Conservation (phyloP, 1,139 yeast species). For the Arxiozyma bovina region DNA sequence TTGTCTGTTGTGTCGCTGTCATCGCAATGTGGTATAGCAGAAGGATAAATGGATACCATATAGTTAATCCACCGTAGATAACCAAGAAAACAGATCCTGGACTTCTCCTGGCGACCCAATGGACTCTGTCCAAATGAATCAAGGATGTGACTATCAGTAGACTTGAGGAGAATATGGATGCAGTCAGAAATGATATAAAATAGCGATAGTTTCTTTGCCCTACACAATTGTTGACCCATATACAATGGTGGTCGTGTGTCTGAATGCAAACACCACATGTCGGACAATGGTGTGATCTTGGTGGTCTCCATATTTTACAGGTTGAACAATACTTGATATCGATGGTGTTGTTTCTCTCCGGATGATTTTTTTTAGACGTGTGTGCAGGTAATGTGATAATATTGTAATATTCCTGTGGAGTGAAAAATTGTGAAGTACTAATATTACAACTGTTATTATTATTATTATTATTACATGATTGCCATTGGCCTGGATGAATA, state of each 20-base stretch:
- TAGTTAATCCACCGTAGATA: constrained; percentile 38
- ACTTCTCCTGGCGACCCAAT: constrained; percentile 18
- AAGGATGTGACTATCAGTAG: constrained; percentile 24
- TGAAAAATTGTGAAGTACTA: constrained; percentile 35
- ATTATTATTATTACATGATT: constrained; percentile 26
- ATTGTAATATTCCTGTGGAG: constrained; percentile 60
- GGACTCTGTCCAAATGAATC: constrained; percentile 18
- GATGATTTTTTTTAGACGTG: not conserved
- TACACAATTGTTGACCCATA: constrained; percentile 71
- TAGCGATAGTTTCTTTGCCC: constrained; percentile 62
- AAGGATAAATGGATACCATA: constrained; percentile 49
- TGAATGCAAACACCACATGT: constrained; percentile 53
- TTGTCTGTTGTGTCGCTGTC: constrained; percentile 53
- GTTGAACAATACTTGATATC: constrained; percentile 48
- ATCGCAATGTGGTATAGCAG: constrained; percentile 46
- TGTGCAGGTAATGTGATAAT: constrained; percentile 45
- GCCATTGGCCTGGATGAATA: constrained; percentile 43
- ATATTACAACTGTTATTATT: constrained; percentile 22
- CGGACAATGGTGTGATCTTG: constrained; percentile 63
- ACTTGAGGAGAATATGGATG: constrained; percentile 15
- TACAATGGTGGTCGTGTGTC: constrained; percentile 70
- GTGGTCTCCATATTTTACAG: constrained; percentile 62
- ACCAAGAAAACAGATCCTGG: constrained; percentile 45
- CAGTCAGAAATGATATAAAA: constrained; percentile 42
- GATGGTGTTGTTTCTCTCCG: constrained; percentile 30